Evolutionary conservation across 192 early-diverging fungal genomes (phyloP).

Genomic region (Dimargaris cristalligena): DNA sequence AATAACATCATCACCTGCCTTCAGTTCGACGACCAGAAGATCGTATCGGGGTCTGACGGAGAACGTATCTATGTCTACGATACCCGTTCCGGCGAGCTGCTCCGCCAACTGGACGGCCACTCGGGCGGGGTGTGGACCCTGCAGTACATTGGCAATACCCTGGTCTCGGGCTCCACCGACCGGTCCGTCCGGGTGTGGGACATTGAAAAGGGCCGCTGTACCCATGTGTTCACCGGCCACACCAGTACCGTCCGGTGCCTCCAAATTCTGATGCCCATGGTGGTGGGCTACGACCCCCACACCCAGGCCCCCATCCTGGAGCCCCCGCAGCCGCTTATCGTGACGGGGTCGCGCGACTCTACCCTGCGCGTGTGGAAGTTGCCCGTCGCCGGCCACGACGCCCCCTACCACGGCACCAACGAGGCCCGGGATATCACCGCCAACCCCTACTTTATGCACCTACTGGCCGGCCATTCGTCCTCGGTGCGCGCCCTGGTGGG

Average conservation of each 20-base stretch:
- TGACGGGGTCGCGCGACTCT: constrained; percentile 89
- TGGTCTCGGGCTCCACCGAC: constrained; percentile 92
- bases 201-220: constrained; percentile 72
- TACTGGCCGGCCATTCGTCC: constrained; percentile 69
- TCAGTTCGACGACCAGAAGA: constrained; percentile 91
- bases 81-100: constrained; percentile 55
- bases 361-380: constrained; percentile 86
- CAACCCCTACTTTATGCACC: constrained; percentile 73
- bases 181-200: constrained; percentile 94
- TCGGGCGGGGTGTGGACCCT: constrained; percentile 98
- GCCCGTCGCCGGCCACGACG: constrained; percentile 53
- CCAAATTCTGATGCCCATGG: constrained; percentile 62
- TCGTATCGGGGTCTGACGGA: constrained; percentile 87
- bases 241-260: constrained; percentile 88
- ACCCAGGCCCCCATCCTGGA: constrained; percentile 26
- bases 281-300: constrained; percentile 17
- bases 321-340: constrained; percentile 62
- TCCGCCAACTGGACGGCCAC: constrained; percentile 61
- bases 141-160: constrained; percentile 69
- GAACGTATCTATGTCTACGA: constrained; percentile 88
- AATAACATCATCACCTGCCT: constrained; percentile 84
- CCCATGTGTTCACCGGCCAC: constrained; percentile 88
- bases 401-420: constrained; percentile 19
- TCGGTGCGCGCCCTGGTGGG: constrained; percentile 90
- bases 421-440: neutral